These are phyloP conservation scores for Starmera stellimalicola DNA, from an alignment of 1,139 yeast species.

Conservation along the genomic window DNA sequence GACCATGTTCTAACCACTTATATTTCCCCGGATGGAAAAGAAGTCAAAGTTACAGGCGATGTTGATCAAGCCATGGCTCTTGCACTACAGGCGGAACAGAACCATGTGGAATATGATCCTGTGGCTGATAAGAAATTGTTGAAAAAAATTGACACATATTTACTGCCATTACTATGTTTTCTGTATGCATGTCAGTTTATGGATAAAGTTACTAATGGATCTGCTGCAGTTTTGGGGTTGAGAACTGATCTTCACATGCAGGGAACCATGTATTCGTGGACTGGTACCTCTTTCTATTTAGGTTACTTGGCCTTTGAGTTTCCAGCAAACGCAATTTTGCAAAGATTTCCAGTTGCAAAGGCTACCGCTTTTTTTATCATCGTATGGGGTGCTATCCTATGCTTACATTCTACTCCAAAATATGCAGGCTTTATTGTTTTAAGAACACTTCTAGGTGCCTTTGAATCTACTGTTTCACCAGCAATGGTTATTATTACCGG, in stretches of 20 bases:
- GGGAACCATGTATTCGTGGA: constrained; percentile 46
- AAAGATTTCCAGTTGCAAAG: constrained; percentile 34
- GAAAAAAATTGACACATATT: constrained; percentile 42
- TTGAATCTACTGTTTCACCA: constrained; percentile 40
- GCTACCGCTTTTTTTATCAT: constrained; percentile 28
- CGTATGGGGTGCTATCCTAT: constrained; percentile 36
- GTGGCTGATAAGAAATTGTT: constrained; percentile 28
- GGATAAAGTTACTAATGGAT: constrained; percentile 53
- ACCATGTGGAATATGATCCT: constrained; percentile 9
- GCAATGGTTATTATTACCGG: constrained; percentile 43
- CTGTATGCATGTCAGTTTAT: constrained; percentile 52
- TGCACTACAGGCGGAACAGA: neutral
- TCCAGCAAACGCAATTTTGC: constrained; percentile 34
- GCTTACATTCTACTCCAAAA: constrained; percentile 32
- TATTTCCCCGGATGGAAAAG: constrained; percentile 1
- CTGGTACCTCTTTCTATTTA: constrained; percentile 45
- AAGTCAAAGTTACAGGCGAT: constrained; percentile 3
- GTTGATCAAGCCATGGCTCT: constrained; percentile 3
- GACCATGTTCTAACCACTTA: constrained; percentile 1
- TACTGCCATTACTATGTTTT: constrained; percentile 49
- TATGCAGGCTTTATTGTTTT: constrained; percentile 32
- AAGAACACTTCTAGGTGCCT: constrained; percentile 35
- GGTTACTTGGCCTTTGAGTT: constrained; percentile 41
- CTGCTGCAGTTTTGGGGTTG: constrained; percentile 52
- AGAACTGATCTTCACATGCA: constrained; percentile 37